Evolutionary conservation across 306 rosid species (phyloP), one percentile per base, ranked within the genome.

Genomic region (Fragaria ananassa): DNA sequence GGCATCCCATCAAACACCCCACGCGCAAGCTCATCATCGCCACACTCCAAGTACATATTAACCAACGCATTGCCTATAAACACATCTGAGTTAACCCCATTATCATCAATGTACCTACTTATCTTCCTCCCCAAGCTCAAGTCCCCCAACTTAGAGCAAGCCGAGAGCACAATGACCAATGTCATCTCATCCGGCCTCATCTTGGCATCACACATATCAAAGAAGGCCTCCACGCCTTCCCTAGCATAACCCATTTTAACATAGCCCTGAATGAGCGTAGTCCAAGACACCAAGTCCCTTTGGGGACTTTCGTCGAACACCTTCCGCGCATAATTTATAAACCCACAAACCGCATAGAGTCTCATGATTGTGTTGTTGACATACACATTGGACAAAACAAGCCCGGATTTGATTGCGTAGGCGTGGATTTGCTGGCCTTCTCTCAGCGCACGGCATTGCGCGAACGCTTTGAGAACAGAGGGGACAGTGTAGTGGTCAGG

Each of bases 381-480:
- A 34, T 79, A 85, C 34, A 79, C 80, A 47, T 82, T 85, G 72
- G 77, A 70, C 19, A 35, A 42, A 18, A 85, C 21, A 69, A 79
- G 37, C 39, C 84, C 82, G 0, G 74, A 76, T 67, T 85, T 85
- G 66, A 82, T 39, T 0, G 80, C 75, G 25, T 41, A 74, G 29
- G 80, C 72, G 18, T 85, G 84, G 65, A 79, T 21, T 76, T 85
- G 88, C 53, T 79, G 65, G 49, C 88, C 88, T 74, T 85, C 82
- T 62, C 49, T 27, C 10, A 82, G 69, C 39, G 82, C 72, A 50
- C 23, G 80, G 25, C 67, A 39, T 77, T 56, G 74, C 7, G 86
- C 64, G 34, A 81, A 82, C 3, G 82, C 88, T 58, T 71, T 85
- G 80, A 85, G 84, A 56, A 73, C 86, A 23, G 21, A 74, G 14